Percentiles rank a stretch among this genome's conserved stretches.
Evolutionary conservation across 495 filamentous ascomycete species (phyloP).

Genomic region (Jackrogersella minutella): DNA sequence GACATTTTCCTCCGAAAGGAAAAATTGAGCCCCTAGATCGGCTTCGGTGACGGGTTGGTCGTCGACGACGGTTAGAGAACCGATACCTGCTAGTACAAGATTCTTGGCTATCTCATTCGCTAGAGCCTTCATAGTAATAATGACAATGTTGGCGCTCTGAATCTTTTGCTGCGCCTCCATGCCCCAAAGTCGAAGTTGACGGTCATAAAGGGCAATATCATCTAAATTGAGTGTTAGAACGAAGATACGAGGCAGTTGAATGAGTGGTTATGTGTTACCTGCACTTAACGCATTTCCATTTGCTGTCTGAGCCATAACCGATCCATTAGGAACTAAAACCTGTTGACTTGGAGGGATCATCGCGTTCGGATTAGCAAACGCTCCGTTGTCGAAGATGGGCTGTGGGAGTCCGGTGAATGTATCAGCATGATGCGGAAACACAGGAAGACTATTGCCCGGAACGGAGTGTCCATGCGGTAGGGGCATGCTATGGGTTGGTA

Average conservation of each 20-base stretch:
- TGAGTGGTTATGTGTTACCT: constrained; percentile 14
- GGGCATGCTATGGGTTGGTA: constrained; percentile 8
- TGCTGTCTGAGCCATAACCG: constrained; percentile 3
- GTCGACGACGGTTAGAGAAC: constrained; percentile 89
- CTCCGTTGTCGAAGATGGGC: constrained; percentile 20
- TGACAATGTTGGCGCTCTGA: constrained; percentile 87
- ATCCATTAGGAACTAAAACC: constrained; percentile 7
- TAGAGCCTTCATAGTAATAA: constrained; percentile 88
- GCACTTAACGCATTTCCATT: constrained; percentile 33
- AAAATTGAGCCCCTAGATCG: constrained; percentile 90
- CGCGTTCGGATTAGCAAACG: constrained; percentile 23
- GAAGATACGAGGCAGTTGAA: background rate
- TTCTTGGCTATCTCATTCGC: constrained; percentile 97
- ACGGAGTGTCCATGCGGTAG: constrained; percentile 14
- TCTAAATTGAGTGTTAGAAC: constrained; percentile 61
- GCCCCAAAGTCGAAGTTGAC: constrained; percentile 98
- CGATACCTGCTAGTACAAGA: constrained; percentile 93
- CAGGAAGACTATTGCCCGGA: constrained; percentile 12
- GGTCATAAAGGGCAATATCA: constrained; percentile 97
- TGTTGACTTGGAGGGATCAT: constrained; percentile 30
- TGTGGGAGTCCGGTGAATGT: constrained; percentile 17
- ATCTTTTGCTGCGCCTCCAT: constrained; percentile 91
- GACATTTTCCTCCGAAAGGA: constrained; percentile 72
- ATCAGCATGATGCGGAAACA: constrained; percentile 21
- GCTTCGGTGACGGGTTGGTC: constrained; percentile 76